Evolutionary conservation across 2,329 filamentous ascomycete genomes (phyloP).

Genomic region (Tolypocladium inflatum): DNA sequence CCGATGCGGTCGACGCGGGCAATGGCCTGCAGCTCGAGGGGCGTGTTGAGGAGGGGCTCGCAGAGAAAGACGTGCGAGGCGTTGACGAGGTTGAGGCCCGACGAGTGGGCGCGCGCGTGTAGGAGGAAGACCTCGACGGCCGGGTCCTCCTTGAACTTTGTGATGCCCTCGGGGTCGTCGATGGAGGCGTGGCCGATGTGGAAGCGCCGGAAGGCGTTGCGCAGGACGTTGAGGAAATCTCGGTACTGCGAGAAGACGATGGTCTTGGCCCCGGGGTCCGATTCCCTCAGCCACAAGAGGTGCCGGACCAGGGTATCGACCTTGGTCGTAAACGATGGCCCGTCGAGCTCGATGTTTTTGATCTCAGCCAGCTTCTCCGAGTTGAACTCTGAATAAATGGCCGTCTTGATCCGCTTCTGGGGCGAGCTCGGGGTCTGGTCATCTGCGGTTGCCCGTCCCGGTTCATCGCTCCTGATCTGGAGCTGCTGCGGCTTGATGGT

Average conservation of each 20-base stretch:
- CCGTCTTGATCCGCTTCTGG: conserved; percentile 15
- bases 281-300: conserved; percentile 72
- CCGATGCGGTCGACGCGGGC: conserved; percentile 93
- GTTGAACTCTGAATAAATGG: conserved; percentile 73
- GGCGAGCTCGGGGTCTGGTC: conserved; percentile 3
- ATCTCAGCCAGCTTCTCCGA: conserved; percentile 66
- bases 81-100: conserved; percentile 83
- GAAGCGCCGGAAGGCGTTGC: conserved; percentile 58
- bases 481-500: conserved; percentile 70
- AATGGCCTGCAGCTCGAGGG: conserved; percentile 89
- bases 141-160: conserved; percentile 68
- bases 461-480: conserved; percentile 42
- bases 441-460: conserved; percentile 1
- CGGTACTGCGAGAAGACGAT: conserved; percentile 89
- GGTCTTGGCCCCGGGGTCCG: conserved; percentile 80
- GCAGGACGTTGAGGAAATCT: conserved; percentile 69
- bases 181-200: conserved; percentile 67
- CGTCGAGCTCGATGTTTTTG: conserved; percentile 66
- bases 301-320: conserved; percentile 77
- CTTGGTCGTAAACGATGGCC: conserved; percentile 76
- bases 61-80: conserved; percentile 92
- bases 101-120: conserved; percentile 80
- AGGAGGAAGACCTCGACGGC: conserved; percentile 74
- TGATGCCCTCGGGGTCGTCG: conserved; percentile 57
- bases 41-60: conserved; percentile 87